Conservation (phyloP, 1,284 basidiomycete genomes). For the Retiboletus flavoniger region DNA sequence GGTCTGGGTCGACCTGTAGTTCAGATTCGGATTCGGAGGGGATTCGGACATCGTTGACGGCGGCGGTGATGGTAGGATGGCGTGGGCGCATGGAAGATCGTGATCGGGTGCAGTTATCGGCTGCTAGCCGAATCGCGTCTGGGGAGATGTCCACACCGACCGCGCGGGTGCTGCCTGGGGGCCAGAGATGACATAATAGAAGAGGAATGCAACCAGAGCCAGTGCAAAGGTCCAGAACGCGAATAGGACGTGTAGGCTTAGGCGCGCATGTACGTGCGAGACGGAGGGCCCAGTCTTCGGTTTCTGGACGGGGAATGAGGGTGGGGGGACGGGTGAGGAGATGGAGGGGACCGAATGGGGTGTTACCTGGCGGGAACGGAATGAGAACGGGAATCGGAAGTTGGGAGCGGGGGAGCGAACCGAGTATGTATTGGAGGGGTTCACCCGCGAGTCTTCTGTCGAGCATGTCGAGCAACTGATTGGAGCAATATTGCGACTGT, state of each 20-base stretch:
- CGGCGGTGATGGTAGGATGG: not conserved
- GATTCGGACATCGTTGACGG: slow-evolving; percentile 14
- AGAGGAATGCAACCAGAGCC: slow-evolving; percentile 89
- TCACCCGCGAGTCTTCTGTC: slow-evolving; percentile 61
- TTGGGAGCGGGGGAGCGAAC: slow-evolving; percentile 41
- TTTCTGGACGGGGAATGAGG: slow-evolving; percentile 91
- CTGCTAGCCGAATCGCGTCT: slow-evolving; percentile 67
- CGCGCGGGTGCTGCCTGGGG: slow-evolving; percentile 49
- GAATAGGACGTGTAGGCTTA: slow-evolving; percentile 40
- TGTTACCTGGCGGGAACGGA: slow-evolving; percentile 57
- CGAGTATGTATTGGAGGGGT: slow-evolving; percentile 90
- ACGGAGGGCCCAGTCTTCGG: slow-evolving; percentile 74
- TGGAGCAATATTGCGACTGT: slow-evolving; percentile 35
- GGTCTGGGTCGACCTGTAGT: not conserved
- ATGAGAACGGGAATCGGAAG: slow-evolving; percentile 9
- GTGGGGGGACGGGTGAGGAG: slow-evolving; percentile 72
- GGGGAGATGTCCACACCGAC: slow-evolving; percentile 72
- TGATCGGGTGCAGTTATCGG: slow-evolving; percentile 61
- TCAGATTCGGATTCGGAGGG: not conserved
- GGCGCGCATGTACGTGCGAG: slow-evolving; percentile 49
- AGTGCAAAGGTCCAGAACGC: slow-evolving; percentile 84
- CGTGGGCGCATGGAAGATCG: slow-evolving; percentile 33
- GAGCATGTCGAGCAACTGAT: slow-evolving; percentile 42
- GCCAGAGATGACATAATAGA: slow-evolving; percentile 66
- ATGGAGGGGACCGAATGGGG: slow-evolving; percentile 83